A percentile compares a stretch with the other conserved stretches of the same genome.
Conservation (phyloP, 441 rosid species). For the Erysimum cheiri region DNA sequence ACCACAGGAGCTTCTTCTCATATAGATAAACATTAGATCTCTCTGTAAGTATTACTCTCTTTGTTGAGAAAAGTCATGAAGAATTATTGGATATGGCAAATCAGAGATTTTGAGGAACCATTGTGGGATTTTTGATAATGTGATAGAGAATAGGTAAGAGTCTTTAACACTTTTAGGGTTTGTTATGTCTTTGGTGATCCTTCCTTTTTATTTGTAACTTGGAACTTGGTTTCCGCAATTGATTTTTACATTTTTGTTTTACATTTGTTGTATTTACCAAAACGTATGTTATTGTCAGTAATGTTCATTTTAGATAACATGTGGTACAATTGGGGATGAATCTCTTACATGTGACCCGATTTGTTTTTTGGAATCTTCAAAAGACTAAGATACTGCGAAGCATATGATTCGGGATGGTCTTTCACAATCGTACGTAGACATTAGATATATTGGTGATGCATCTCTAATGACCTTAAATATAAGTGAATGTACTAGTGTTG, state of each 20-base stretch:
- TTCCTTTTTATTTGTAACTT: conserved; percentile 1
- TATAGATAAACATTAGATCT: conserved; percentile 4
- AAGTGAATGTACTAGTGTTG: neutral
- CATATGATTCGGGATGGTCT: neutral
- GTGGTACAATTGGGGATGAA: neutral
- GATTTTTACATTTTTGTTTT: neutral
- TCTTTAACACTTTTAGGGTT: conserved; percentile 14
- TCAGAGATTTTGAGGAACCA: conserved; percentile 18
- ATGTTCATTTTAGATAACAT: neutral
- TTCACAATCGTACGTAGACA: neutral
- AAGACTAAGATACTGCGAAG: neutral
- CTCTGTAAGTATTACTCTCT: conserved; percentile 11
- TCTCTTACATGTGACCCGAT: too few species aligned
- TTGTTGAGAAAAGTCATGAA: conserved; percentile 15
- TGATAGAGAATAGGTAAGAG: conserved; percentile 15
- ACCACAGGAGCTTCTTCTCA: conserved; percentile 4
- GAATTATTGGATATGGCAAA: conserved; percentile 6
- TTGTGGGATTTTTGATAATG: conserved; percentile 25
- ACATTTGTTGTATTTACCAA: neutral
- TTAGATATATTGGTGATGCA: neutral
- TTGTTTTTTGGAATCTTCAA: neutral
- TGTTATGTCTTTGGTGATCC: neutral
- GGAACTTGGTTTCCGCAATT: neutral
- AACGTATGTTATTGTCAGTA: neutral
- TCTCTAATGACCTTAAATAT: neutral